A percentile compares a stretch with the other conserved stretches of the same genome.
Conservation (phyloP, 768 basidiomycete genomes). For the Pulveroboletus sp. region DNA sequence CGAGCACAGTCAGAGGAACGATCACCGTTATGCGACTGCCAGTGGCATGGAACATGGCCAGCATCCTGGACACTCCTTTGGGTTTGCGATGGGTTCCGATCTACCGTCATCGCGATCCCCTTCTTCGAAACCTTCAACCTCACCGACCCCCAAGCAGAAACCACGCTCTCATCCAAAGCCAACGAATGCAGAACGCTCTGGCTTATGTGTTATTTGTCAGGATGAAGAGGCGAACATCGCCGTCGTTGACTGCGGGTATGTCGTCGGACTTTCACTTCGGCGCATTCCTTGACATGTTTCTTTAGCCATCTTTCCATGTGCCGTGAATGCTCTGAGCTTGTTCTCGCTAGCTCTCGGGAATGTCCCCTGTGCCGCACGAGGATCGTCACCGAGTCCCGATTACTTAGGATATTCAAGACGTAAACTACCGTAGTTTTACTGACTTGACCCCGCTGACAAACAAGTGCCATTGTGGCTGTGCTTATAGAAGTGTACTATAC, state of each 20-base stretch:
- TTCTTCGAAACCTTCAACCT: slow-evolving; percentile 22
- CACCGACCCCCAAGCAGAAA: slow-evolving; percentile 37
- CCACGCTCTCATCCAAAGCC: slow-evolving; percentile 26
- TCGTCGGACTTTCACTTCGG: slow-evolving; percentile 12
- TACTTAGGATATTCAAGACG: slow-evolving; percentile 73
- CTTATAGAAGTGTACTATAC: slow-evolving; percentile 3
- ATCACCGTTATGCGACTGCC: background rate
- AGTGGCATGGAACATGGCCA: background rate
- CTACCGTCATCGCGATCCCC: slow-evolving; percentile 5
- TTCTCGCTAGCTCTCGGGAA: slow-evolving; percentile 78
- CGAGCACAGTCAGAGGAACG: background rate
- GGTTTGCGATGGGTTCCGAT: background rate
- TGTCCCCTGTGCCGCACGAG: slow-evolving; percentile 90
- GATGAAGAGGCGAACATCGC: slow-evolving; percentile 94
- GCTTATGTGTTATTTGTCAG: slow-evolving; percentile 89
- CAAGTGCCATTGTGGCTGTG: slow-evolving; percentile 19
- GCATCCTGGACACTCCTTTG: slow-evolving; percentile 3
- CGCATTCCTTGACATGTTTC: background rate
- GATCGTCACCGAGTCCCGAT: slow-evolving; percentile 77
- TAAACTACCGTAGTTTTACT: slow-evolving; percentile 15
- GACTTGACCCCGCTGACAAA: slow-evolving; percentile 16
- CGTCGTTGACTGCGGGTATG: slow-evolving; percentile 91
- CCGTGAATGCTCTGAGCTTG: slow-evolving; percentile 69
- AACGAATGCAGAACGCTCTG: slow-evolving; percentile 53
- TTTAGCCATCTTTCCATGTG: slow-evolving; percentile 81